phyloP scores from a whole-genome alignment of 1,139 yeast species.

The Diutina mesorugosa region DNA sequence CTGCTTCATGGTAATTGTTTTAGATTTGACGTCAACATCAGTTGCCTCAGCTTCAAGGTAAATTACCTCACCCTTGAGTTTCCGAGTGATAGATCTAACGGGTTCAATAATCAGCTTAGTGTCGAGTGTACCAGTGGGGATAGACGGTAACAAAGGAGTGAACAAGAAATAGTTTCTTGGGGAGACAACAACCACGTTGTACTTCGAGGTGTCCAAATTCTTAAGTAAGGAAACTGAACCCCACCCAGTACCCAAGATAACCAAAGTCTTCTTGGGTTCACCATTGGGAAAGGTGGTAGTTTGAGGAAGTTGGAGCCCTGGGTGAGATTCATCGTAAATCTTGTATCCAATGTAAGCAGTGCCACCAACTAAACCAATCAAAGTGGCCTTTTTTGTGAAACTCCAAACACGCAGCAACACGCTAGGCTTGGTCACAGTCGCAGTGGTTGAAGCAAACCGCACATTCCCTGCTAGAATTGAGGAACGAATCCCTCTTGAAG shows the following conservation, averaged over 20 bases:
- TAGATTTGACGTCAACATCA: conserved; percentile 56
- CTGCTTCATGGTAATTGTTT: conserved; percentile 47
- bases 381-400: neutral
- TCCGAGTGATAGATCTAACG: conserved; percentile 48
- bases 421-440: neutral
- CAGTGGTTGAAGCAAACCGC: neutral
- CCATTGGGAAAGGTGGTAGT: conserved; percentile 51
- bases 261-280: conserved; percentile 74
- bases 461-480: neutral
- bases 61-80: conserved; percentile 65
- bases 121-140: conserved; percentile 90
- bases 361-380: conserved; percentile 11
- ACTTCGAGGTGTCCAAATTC: conserved; percentile 72
- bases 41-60: conserved; percentile 91
- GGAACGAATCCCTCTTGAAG: neutral
- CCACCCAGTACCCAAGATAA: conserved; percentile 92
- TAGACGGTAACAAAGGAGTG: conserved; percentile 87
- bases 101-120: conserved; percentile 85
- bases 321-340: conserved; percentile 50
- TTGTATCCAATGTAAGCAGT: conserved; percentile 41
- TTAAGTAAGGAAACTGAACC: conserved; percentile 77
- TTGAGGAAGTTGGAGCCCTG: conserved; percentile 36
- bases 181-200: conserved; percentile 80
- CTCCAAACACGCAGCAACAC: neutral
- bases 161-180: conserved; percentile 92